Evolutionary conservation across 495 filamentous ascomycete species (phyloP).

Genomic region (Tetracladium marchalianum): DNA sequence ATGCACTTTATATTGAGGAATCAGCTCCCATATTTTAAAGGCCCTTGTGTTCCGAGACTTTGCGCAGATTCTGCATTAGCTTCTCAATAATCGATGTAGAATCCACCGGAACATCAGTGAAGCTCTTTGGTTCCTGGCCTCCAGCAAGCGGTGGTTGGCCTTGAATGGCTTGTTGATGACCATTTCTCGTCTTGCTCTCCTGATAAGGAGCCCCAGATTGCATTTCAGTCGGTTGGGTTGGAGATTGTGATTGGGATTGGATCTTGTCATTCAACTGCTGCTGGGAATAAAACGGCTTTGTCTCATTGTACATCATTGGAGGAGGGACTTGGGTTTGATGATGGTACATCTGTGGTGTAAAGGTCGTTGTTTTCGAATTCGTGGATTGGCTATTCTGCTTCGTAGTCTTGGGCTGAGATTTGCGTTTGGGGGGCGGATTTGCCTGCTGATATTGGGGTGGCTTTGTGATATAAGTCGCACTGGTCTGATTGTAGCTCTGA

Average conservation of each 20-base stretch:
- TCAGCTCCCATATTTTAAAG: too few relatives aligned
- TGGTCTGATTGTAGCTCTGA: background rate
- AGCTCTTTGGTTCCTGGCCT: conserved; percentile 12
- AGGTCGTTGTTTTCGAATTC: background rate
- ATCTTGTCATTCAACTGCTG: conserved; percentile 9
- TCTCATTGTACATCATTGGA: background rate
- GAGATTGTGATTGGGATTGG: background rate
- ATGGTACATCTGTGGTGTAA: conserved; percentile 11
- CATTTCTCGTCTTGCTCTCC: too few relatives aligned
- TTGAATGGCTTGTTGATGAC: background rate
- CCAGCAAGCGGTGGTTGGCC: conserved; percentile 3
- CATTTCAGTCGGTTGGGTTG: background rate
- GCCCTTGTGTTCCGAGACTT: conserved; percentile 10
- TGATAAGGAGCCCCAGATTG: background rate
- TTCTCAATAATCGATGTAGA: conserved; percentile 38
- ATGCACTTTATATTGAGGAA: too few relatives aligned
- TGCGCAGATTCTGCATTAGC: conserved; percentile 33
- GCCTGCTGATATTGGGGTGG: background rate
- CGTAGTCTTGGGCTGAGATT: background rate
- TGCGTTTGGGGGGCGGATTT: background rate
- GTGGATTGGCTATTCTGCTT: background rate
- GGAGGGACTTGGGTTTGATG: background rate
- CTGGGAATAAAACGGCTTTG: conserved; percentile 7
- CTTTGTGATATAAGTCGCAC: background rate
- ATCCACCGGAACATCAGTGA: conserved; percentile 31